Conservation (phyloP, 108 stramenopile genomes). For the Pseudonitzschia pungens region DNA sequence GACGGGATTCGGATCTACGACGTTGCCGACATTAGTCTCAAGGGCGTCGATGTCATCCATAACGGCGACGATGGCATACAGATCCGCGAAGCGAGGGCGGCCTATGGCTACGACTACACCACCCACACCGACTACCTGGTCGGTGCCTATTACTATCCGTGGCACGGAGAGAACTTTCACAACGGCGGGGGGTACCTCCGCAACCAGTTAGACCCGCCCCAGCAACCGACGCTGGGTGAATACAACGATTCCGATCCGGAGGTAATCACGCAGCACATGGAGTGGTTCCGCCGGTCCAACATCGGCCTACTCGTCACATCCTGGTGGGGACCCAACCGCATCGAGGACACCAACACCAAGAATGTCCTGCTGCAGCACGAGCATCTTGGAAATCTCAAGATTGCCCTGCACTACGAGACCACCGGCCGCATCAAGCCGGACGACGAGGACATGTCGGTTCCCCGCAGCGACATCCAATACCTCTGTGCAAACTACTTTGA, state of each 20-base stretch:
- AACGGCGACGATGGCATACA: constrained; percentile 15
- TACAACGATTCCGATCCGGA: constrained; percentile 44
- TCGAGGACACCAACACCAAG: constrained; percentile 24
- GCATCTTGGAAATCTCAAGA: constrained; percentile 28
- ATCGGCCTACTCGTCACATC: constrained; percentile 31
- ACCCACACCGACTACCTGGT: constrained; percentile 20
- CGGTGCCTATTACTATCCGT: constrained; percentile 55
- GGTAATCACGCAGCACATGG: constrained; percentile 47
- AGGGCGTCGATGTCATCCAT: not conserved
- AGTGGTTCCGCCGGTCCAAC: constrained; percentile 53
- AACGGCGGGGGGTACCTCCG: constrained; percentile 34
- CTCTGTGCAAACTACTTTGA: constrained; percentile 38
- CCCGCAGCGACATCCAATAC: constrained; percentile 32
- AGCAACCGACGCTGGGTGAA: constrained; percentile 34
- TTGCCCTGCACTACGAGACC: constrained; percentile 48
- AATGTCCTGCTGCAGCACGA: constrained; percentile 26
- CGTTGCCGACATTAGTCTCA: not conserved
- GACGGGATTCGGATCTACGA: constrained; percentile 10
- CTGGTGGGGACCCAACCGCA: constrained; percentile 46
- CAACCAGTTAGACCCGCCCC: constrained; percentile 26
- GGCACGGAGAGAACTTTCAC: constrained; percentile 44
- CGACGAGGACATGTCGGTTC: not conserved
- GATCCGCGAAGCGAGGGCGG: not conserved
- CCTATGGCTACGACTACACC: constrained; percentile 21
- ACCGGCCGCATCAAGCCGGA: constrained; percentile 23